Base-by-base conservation (phyloP, 2,329 filamentous ascomycete species). In the Ophiosphaerella korrae region DNA sequence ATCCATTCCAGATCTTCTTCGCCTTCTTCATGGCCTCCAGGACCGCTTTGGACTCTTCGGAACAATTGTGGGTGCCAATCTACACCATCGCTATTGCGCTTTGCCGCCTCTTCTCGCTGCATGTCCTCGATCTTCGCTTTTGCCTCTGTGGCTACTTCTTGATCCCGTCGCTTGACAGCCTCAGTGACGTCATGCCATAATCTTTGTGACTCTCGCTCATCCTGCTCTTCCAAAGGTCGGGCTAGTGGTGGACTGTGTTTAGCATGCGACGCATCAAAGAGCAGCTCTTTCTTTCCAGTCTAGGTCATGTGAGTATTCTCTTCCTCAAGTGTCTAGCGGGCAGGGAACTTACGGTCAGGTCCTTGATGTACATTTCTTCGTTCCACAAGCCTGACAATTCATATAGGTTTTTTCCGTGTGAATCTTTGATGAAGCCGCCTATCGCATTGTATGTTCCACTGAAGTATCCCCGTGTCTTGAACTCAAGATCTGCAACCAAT, bases 381-480 rank as follows among this genome's bases (percentile, higher is more conserved):
- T 88, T 94, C 94, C 94, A 99, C 48, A 93, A 78, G 1, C 94
- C 94, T 3, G 68, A 95, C 6, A 99, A 80, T 73, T 99, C 94
- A 68, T 86, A 97, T n/a, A 97, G 80, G 6, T 88, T 77, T 73
- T 97, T 92, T 31, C 90, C 92, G 0, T 90, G 92, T 68, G 87
- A 86, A 62, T 92, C 90, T 75, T 88, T 96, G 76, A 99, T 96
- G 35, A 82, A 86, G 7, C 94, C 94, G 7, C 91, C 92, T 65
- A 99, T 96, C 33, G 92, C 91, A 69, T 99, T 97, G 76, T 99
- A 99, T 1, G 90, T 94, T 7, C 94, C 94, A 45, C 91, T 88
- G 58, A 99, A 93, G 84, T 95, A 99, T 5, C 94, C 94, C 76
- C 97, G 97, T 45, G 91, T 95, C 78, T 97, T 97, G 83, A 99